A percentile compares a stretch with the other conserved stretches of the same genome.
These are phyloP conservation scores for Sporothrix pallida DNA, from an alignment of 2,329 filamentous ascomycete genomes.

Conservation along the genomic window DNA sequence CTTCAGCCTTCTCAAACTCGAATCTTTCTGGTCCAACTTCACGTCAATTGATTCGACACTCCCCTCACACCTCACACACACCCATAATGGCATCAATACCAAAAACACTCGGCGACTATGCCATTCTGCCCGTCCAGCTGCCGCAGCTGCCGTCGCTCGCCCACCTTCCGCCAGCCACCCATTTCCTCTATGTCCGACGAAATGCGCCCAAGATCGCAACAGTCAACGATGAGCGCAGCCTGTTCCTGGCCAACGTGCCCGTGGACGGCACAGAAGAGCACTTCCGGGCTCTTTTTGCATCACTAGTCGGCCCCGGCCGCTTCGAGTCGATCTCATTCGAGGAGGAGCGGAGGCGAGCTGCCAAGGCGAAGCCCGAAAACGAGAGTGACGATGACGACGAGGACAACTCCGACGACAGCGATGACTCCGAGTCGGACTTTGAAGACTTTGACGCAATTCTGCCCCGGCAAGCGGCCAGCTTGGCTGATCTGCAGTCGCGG, in stretches of 20 bases:
- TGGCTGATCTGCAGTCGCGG: constrained; percentile 51
- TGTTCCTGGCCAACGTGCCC: constrained; percentile 92
- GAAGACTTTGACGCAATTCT: constrained; percentile 43
- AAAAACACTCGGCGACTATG: constrained; percentile 62
- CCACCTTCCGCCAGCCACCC: constrained; percentile 61
- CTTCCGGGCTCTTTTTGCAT: constrained; percentile 75
- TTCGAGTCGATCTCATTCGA: constrained; percentile 82
- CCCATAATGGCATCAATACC: constrained; percentile 46
- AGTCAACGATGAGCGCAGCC: constrained; percentile 73
- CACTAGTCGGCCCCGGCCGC: constrained; percentile 75
- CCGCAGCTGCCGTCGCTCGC: constrained; percentile 66
- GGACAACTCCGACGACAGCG: neutral
- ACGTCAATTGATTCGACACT: constrained; percentile 2
- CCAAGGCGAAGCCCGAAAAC: constrained; percentile 9
- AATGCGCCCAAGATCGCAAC: constrained; percentile 81
- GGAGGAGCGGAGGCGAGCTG: constrained; percentile 54
- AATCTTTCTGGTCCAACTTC: neutral
- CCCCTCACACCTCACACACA: neutral
- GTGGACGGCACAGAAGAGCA: constrained; percentile 80
- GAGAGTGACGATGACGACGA: neutral
- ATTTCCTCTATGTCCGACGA: constrained; percentile 85
- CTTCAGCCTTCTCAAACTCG: neutral
- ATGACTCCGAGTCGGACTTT: constrained; percentile 14
- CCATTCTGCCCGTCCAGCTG: constrained; percentile 70
- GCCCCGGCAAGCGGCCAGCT: constrained; percentile 51